phyloP scores from a whole-genome alignment of 768 basidiomycete genomes.

The Xanthoconium stramineum region DNA sequence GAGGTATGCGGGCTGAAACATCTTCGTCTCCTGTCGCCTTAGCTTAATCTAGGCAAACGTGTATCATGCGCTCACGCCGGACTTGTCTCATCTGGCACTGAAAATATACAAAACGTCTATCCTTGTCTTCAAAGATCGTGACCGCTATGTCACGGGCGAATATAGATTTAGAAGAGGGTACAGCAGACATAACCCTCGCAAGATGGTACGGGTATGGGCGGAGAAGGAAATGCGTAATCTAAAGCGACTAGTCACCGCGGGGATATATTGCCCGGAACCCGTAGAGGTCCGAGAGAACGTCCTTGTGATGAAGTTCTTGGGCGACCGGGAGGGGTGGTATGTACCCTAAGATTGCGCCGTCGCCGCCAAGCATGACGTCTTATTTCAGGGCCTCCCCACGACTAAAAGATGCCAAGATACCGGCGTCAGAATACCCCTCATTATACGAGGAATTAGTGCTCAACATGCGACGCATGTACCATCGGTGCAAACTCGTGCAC shows the following conservation, averaged over 20 bases:
- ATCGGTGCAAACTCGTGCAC: constrained; percentile 90
- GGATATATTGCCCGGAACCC: constrained; percentile 83
- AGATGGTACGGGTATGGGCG: constrained; percentile 99
- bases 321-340: constrained; percentile 77
- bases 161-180: constrained; percentile 92
- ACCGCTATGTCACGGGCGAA: constrained; percentile 94
- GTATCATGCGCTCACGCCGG: constrained; percentile 76
- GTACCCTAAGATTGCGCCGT: constrained; percentile 24
- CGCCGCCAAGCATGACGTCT: constrained; percentile 1
- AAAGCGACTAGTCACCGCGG: constrained; percentile 77
- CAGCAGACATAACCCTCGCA: constrained; percentile 87
- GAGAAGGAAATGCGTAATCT: constrained; percentile 99
- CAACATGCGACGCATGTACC: constrained; percentile 79
- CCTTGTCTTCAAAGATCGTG: constrained; percentile 95
- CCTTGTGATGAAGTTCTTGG: constrained; percentile 92
- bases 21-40: background rate
- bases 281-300: constrained; percentile 96
- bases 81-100: constrained; percentile 69
- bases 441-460: constrained; percentile 82
- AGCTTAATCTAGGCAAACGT: constrained; percentile 77
- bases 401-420: constrained; percentile 80
- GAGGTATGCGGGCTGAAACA: constrained; percentile 55
- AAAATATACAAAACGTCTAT: constrained; percentile 99
- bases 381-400: constrained; percentile 80
- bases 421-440: constrained; percentile 44